phyloP scores from a whole-genome alignment of 75 land plant genomes.

The Picea sitchensis region DNA sequence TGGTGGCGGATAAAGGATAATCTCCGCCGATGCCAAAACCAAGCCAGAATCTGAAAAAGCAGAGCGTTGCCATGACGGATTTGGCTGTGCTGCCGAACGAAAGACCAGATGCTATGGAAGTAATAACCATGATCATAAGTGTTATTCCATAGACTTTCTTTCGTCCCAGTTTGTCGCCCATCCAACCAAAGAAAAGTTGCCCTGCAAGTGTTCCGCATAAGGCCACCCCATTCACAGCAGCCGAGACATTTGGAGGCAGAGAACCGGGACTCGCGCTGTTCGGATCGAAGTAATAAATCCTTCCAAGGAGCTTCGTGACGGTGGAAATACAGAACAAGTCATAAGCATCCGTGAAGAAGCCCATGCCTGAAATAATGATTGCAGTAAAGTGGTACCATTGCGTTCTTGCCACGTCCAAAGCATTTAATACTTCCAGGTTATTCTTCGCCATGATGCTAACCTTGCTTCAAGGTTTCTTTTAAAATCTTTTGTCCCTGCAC shows the following conservation, averaged over 20 bases:
- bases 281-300: constrained; percentile 32
- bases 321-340: constrained; percentile 48
- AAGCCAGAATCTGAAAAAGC: constrained; percentile 64
- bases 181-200: constrained; percentile 25
- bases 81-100: constrained; percentile 40
- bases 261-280: constrained; percentile 17
- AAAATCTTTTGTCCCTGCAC: too few species aligned
- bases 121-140: constrained; percentile 4
- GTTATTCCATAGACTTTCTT: constrained; percentile 20
- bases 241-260: constrained; percentile 33
- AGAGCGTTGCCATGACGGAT: constrained; percentile 55
- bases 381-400: constrained; percentile 37
- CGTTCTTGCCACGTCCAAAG: constrained; percentile 16
- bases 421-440: constrained; percentile 11
- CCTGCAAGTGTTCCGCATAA: constrained; percentile 33
- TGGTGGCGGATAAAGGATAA: constrained; percentile 44
- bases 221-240: constrained; percentile 28
- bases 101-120: constrained; percentile 52
- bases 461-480: too few species aligned
- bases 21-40: constrained; percentile 58
- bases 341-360: constrained; percentile 72
- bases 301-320: constrained; percentile 27
- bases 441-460: background rate
- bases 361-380: constrained; percentile 37
- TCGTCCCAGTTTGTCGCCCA: constrained; percentile 19